phyloP scores from a whole-genome alignment of 345 rosid species.

The Excoecaria cochinchinensis region DNA sequence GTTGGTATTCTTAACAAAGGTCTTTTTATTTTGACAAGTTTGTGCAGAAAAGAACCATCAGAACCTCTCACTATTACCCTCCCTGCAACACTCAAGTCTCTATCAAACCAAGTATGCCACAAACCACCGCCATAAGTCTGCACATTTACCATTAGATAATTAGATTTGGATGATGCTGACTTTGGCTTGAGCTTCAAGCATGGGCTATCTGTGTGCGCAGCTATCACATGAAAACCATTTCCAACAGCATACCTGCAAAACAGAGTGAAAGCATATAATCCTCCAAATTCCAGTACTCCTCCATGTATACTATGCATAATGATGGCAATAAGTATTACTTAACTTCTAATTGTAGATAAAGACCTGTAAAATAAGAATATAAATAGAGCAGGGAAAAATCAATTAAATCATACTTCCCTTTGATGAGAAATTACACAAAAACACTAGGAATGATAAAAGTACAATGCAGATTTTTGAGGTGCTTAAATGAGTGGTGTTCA shows the following conservation, averaged over 20 bases:
- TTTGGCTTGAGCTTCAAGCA: constrained; percentile 92
- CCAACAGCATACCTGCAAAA: constrained; percentile 70
- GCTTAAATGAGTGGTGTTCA: too few relatives aligned
- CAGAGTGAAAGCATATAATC: not conserved
- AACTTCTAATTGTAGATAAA: not conserved
- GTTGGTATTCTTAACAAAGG: constrained; percentile 87
- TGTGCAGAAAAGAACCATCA: constrained; percentile 68
- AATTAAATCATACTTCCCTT: not conserved
- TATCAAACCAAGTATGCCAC: constrained; percentile 99
- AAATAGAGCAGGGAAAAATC: not conserved
- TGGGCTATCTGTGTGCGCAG: constrained; percentile 95
- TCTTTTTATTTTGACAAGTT: constrained; percentile 79
- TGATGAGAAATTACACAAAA: not conserved
- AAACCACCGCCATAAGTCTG: constrained; percentile 96
- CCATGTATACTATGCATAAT: not conserved
- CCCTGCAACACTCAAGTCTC: constrained; percentile 96
- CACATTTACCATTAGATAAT: constrained; percentile 86
- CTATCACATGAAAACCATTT: constrained; percentile 83
- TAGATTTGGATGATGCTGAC: constrained; percentile 82
- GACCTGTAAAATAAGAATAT: not conserved
- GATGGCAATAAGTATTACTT: not conserved
- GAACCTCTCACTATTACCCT: constrained; percentile 69
- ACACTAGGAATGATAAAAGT: not conserved
- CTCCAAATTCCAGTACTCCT: not conserved
- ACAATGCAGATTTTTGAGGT: not conserved